Conservation (phyloP, 2,329 filamentous ascomycete species). For the Cladosporium sp. region DNA sequence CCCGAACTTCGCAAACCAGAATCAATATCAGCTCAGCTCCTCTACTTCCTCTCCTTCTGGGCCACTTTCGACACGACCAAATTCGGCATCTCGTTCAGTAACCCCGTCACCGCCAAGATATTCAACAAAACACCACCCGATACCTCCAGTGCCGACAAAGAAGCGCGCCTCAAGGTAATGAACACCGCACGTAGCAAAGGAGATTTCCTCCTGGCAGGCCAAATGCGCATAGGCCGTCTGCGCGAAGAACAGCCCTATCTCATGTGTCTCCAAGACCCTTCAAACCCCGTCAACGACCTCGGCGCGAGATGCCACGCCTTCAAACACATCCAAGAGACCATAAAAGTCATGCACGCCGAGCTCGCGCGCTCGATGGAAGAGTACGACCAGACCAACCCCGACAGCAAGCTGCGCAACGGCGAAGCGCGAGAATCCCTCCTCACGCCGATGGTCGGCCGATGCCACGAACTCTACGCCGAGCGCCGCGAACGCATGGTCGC, state of each 20-base stretch:
- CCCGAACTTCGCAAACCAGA: slow-evolving; percentile 11
- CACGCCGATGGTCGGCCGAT: slow-evolving; percentile 29
- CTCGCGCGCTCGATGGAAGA: slow-evolving; percentile 23
- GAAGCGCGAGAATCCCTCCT: slow-evolving; percentile 23
- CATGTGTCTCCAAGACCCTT: slow-evolving; percentile 61
- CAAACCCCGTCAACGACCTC: slow-evolving; percentile 58
- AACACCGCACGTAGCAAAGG: background rate
- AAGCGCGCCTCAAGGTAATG: background rate
- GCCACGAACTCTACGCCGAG: slow-evolving; percentile 29
- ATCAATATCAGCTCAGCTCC: slow-evolving; percentile 45
- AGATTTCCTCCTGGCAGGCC: background rate
- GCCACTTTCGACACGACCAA: slow-evolving; percentile 46
- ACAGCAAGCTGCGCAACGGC: background rate
- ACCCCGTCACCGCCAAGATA: slow-evolving; percentile 7
- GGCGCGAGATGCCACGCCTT: slow-evolving; percentile 52
- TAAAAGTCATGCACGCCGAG: slow-evolving; percentile 31
- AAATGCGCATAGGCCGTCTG: slow-evolving; percentile 43
- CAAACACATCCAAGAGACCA: slow-evolving; percentile 50
- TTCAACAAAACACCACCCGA: background rate
- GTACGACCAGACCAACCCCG: background rate
- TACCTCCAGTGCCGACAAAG: background rate
- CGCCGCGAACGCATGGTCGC: slow-evolving; percentile 4
- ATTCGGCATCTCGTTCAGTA: slow-evolving; percentile 46
- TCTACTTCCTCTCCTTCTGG: slow-evolving; percentile 54
- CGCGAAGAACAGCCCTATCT: slow-evolving; percentile 38